These are phyloP conservation scores for Kwoniella sp. DNA, from an alignment of 768 basidiomycete genomes.

Conservation along the genomic window DNA sequence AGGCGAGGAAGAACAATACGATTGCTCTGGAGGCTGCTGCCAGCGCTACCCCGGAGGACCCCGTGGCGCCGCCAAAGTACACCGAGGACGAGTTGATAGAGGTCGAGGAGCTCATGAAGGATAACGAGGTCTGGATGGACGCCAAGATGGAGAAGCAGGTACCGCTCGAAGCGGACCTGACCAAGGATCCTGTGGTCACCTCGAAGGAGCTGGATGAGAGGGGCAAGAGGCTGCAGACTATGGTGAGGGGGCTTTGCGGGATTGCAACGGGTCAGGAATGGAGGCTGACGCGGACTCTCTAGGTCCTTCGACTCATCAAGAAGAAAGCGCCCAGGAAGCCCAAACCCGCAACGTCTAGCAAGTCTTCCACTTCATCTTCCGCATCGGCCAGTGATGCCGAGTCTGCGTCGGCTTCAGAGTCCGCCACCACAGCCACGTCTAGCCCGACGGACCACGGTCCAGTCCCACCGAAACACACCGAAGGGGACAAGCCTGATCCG, in stretches of 20 bases:
- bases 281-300: too few relatives aligned
- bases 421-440: too few relatives aligned
- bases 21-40: conserved; percentile 55
- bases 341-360: too few relatives aligned
- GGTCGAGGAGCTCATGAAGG: conserved; percentile 70
- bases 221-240: conserved; percentile 72
- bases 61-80: conserved; percentile 68
- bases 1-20: conserved; percentile 72
- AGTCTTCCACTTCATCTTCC: conserved; percentile 15
- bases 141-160: conserved; percentile 79
- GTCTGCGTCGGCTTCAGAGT: too few relatives aligned
- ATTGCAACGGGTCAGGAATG: background rate
- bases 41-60: conserved; percentile 27
- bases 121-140: conserved; percentile 78
- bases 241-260: conserved; percentile 44
- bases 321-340: conserved; percentile 36
- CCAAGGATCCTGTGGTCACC: conserved; percentile 70
- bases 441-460: too few relatives aligned
- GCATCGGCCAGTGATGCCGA: too few relatives aligned
- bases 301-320: conserved; percentile 38
- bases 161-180: conserved; percentile 60
- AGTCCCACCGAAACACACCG: too few relatives aligned
- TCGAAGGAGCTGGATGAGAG: conserved; percentile 79
- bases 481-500: too few relatives aligned
- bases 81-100: conserved; percentile 76